Base-by-base conservation (phyloP, 2,329 filamentous ascomycete genomes). In the Talaromyces pinophilus region DNA sequence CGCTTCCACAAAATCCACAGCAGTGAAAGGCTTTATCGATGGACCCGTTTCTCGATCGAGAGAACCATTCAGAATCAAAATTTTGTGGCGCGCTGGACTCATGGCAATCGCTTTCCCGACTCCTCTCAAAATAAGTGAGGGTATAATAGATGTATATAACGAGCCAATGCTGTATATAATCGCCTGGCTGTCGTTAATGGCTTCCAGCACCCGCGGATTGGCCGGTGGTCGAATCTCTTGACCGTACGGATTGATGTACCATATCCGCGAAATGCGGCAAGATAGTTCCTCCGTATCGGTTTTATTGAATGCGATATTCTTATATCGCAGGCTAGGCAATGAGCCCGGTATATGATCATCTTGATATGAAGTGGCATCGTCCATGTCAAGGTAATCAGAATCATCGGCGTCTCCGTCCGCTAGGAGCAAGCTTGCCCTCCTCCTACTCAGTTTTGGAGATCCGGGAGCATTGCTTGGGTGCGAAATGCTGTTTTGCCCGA, bases 221-320 rank as follows among this genome's bases (percentile, higher is more conserved):
- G 92, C 91, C 0, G 89, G 86, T 0, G 93, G 91, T 19, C 89
- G 87, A 71, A 98, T 97, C 78, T 97, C 93, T 75, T 97, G 92
- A n/a, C 94, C 94, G 77, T 97, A 98, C 0, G 94, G 94, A 74
- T 97, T 98, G 81, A 98, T 98, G 81, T 98, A 98, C 92, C 93
- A 98, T 38, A 98, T 85, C 2, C 93, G 82, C 64, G 89, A 84
- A 71, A 98, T 96, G 33, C 92, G 85, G 0, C 90, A 85, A 0
- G 92, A 86, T 1, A 98, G 83, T 64, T 95, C 92, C 71, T 93
- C 90, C 64, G 94, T 91, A 68, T 91, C 87, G 2, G 73, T 82
- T 79, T 98, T 98, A 73, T 86, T 90, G 76, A 97, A 96, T 4
- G 84, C 82, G 67, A 97, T 93, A 69, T 96, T 92, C 61, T 90